Evolutionary conservation across 2,329 filamentous ascomycete species (phyloP), one percentile per base, ranked within the genome.

Genomic region (Monilinia fructigena): DNA sequence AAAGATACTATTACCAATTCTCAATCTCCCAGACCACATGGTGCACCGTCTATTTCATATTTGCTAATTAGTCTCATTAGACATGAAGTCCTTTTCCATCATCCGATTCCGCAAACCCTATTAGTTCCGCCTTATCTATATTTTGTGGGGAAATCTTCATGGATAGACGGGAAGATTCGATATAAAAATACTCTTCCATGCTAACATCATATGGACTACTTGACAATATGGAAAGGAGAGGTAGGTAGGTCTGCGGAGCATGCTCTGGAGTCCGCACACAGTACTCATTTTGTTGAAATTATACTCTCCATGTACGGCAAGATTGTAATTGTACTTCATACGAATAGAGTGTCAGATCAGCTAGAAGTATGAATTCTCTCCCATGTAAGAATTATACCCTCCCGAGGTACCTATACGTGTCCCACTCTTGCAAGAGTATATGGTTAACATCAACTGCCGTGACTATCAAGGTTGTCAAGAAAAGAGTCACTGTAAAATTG

Each of bases 101-200:
- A 60, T 60, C 58, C 58, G 58, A 60, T 60, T 45, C 58, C 45
- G 45, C 45, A 60, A 60, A 50, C 45, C 50, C n/a, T 60, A 60
- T 50, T 60, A 50, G 58, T 12, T 23, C 42, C 56, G 56, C 56
- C 56, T 60, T 48, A 60, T 60, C 56, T 20, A 48, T 23, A 48
- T 60, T 50, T 31, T 55, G 53, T 60, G 42, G 56, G 56, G 56
- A 60, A 48, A n/a, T 7, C 56, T 35, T 48, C 4, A 26, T 60
- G 28, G 58, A 50, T 23, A n/a, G 23, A 28, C 23, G 26, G 26
- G 42, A 20, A 2, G 28, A 35, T 59, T n/a, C 16, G 40, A 59
- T 59, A 59, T 59, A 59, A 59, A 59, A 59, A 59, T 59, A 47
- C 40, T 23, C 40, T 31, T n/a, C 20, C 56, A 59, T 48, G 8